These are phyloP conservation scores for Aspergillus steynii DNA, from an alignment of 495 filamentous ascomycete species.

Conservation along the genomic window DNA sequence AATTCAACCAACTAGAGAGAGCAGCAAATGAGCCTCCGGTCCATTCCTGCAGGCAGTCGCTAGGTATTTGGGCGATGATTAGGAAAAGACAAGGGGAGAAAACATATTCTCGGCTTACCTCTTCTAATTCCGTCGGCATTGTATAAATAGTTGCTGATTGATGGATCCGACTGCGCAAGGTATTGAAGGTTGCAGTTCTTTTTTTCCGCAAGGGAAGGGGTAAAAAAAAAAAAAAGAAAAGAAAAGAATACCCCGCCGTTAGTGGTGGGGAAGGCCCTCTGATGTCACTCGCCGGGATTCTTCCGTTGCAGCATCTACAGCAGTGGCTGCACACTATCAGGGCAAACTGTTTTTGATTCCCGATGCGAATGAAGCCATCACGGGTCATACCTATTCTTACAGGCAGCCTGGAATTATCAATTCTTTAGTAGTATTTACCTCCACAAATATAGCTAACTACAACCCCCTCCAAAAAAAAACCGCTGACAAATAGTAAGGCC, in stretches of 20 bases:
- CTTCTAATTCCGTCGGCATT: constrained; percentile 84
- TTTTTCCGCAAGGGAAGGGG: not conserved
- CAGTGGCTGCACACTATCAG: too few relatives aligned
- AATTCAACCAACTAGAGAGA: constrained; percentile 78
- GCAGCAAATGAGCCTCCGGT: not conserved
- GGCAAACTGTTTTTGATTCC: too few relatives aligned
- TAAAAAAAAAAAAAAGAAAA: constrained; percentile 1
- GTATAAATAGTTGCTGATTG: constrained; percentile 12
- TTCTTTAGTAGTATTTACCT: too few relatives aligned
- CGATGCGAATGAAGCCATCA: too few relatives aligned
- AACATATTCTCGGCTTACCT: constrained; percentile 49
- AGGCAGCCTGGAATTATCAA: too few relatives aligned
- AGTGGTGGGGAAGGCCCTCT: not conserved
- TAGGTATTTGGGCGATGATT: not conserved
- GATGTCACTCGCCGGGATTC: not conserved
- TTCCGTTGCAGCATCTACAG: not conserved
- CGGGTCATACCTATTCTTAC: too few relatives aligned
- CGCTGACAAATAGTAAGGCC: too few relatives aligned
- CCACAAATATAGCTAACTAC: too few relatives aligned
- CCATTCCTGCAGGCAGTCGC: not conserved
- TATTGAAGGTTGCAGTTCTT: not conserved
- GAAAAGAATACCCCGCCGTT: not conserved
- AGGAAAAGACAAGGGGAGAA: not conserved
- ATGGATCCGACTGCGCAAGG: not conserved
- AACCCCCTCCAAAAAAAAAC: too few relatives aligned